These are phyloP conservation scores for Trichaptum fuscoviolaceum DNA, from an alignment of 768 basidiomycete genomes.

Conservation along the genomic window DNA sequence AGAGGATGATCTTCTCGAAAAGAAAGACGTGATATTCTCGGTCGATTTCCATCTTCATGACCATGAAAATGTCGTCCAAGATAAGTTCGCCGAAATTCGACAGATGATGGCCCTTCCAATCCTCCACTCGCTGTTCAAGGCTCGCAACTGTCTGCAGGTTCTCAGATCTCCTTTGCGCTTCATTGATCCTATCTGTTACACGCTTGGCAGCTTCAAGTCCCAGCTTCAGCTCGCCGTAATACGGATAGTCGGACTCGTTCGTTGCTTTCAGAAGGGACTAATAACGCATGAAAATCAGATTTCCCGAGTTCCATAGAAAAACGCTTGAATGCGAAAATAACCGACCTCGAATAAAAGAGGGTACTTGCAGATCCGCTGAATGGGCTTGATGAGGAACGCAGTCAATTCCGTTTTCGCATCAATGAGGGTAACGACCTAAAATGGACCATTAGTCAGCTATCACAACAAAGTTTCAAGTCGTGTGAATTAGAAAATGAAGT, in stretches of 20 bases:
- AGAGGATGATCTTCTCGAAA: constrained; percentile 97
- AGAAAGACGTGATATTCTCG: constrained; percentile 98
- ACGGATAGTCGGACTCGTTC: constrained; percentile 53
- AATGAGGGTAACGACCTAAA: constrained; percentile 75
- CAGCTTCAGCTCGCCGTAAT: constrained; percentile 74
- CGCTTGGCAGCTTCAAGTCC: constrained; percentile 87
- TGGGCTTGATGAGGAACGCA: constrained; percentile 96
- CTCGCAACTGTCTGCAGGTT: constrained; percentile 88
- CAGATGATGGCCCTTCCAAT: constrained; percentile 98
- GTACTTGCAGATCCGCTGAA: constrained; percentile 98
- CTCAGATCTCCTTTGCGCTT: constrained; percentile 86
- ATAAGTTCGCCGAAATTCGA: constrained; percentile 91
- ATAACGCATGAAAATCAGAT: constrained; percentile 9
- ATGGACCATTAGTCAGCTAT: constrained; percentile 17
- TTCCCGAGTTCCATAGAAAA: constrained; percentile 12
- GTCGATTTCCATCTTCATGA: constrained; percentile 94
- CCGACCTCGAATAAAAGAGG: constrained; percentile 87
- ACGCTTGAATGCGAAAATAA: constrained; percentile 18
- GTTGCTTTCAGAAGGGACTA: constrained; percentile 76
- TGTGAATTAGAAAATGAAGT: background rate
- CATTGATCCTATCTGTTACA: constrained; percentile 94
- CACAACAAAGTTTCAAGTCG: constrained; percentile 4
- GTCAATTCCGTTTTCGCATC: constrained; percentile 89
- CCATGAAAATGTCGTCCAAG: constrained; percentile 91
- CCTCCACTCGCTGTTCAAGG: constrained; percentile 81